Evolutionary conservation across 2,329 filamentous ascomycete genomes (phyloP), one percentile per base, ranked within the genome.

Genomic region (Aaosphaeria arxii): DNA sequence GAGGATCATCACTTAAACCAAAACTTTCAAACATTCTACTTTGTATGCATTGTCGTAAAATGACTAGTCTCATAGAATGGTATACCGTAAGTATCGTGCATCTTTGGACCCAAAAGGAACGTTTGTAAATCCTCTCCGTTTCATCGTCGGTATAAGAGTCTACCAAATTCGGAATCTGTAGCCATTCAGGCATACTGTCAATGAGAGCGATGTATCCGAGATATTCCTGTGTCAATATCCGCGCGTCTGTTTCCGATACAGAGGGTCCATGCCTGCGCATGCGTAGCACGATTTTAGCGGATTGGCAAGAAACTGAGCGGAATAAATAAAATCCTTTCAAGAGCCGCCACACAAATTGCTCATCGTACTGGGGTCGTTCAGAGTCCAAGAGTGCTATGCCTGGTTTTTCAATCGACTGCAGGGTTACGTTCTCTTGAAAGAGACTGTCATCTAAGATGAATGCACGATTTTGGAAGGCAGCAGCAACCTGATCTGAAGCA

Each of bases 71-170:
- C n/a, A 44, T 35, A 24, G 30, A 44, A 28, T 44, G 32, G 24
- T 35, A 44, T 11, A 31, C 28, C 13, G 28, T 24, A 7, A 44
- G 31, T 11, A 44, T 36, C 7, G 42, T 35, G 31, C 42, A 44
- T 36, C 42, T 33, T 28, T 44, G 42, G 30, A 44, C 42, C 42
- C 42, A 44, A 31, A 44, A 44, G 7, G 30, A 44, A 7, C 24
- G 29, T 11, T 33, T 36, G 11, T 44, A 31, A 24, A 44, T 17
- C 30, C n/a, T 11, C 11, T 28, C 30, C 3, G 6, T 29, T 7
- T 11, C 28, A 44, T 44, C 42, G 7, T 11, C 24, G n/a, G 42
- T 35, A 9, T 44, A 7, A 24, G 17, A 24, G 17, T 24, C 17
- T 24, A 24, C 17, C 11, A 44, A 28, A 6, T 44, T 11, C 7